These are phyloP conservation scores for Dalechampia spathulata DNA, from an alignment of 441 rosid species.

Conservation along the genomic window DNA sequence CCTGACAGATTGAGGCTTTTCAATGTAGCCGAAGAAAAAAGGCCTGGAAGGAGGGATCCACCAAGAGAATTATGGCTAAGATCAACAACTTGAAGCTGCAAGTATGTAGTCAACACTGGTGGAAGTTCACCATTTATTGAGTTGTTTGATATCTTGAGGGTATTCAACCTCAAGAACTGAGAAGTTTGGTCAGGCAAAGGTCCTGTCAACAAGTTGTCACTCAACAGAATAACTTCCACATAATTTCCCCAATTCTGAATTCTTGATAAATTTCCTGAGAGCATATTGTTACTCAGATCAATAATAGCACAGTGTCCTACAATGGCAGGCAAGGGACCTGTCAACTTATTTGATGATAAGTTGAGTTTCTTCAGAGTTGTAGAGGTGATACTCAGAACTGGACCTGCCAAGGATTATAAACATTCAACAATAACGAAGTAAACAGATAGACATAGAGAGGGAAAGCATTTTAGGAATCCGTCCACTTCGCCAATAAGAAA, in stretches of 20 bases:
- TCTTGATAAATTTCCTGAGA: slow-evolving; percentile 54
- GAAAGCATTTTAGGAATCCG: too few species aligned
- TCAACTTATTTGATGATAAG: slow-evolving; percentile 60
- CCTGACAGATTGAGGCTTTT: slow-evolving; percentile 58
- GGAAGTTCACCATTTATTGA: slow-evolving; percentile 56
- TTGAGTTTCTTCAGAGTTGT: slow-evolving; percentile 55
- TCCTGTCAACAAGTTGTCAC: slow-evolving; percentile 71
- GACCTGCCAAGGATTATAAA: slow-evolving; percentile 36
- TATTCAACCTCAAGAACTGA: slow-evolving; percentile 47
- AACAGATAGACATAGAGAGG: too few species aligned
- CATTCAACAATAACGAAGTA: too few species aligned
- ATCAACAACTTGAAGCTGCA: slow-evolving; percentile 50
- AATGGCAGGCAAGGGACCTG: slow-evolving; percentile 57
- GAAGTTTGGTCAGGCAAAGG: slow-evolving; percentile 53
- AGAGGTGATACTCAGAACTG: slow-evolving; percentile 52
- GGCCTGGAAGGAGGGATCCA: slow-evolving; percentile 53
- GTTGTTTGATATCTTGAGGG: slow-evolving; percentile 51
- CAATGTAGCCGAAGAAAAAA: slow-evolving; percentile 50
- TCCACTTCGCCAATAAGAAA: too few species aligned
- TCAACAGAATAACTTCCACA: slow-evolving; percentile 60
- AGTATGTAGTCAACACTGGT: slow-evolving; percentile 33
- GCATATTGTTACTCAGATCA: slow-evolving; percentile 66
- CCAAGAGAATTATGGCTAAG: slow-evolving; percentile 60
- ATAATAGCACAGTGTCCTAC: slow-evolving; percentile 36
- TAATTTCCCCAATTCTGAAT: slow-evolving; percentile 64